Conservation (phyloP, 2,329 filamentous ascomycete species). For the Helotiales sp. region DNA sequence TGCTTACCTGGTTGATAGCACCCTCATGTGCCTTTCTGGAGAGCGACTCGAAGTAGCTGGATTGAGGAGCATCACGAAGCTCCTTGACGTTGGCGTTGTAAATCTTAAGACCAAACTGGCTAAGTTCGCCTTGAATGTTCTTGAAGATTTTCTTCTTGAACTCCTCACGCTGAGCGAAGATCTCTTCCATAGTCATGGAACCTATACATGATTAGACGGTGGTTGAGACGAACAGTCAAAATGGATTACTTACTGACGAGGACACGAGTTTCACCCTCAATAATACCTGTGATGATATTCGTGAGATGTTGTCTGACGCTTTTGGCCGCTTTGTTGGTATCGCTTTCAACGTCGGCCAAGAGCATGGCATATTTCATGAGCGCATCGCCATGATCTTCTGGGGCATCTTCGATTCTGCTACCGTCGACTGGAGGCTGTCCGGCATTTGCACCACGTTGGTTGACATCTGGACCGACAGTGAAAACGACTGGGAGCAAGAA, state of each 20-base stretch:
- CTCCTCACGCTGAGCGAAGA: conserved; percentile 70
- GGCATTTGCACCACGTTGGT: conserved; percentile 51
- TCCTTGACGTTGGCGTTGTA: conserved; percentile 81
- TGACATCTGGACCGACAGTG: conserved; percentile 81
- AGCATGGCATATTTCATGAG: conserved; percentile 84
- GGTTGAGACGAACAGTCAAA: not conserved
- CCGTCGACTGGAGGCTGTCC: conserved; percentile 39
- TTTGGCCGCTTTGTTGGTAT: conserved; percentile 47
- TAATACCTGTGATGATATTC: conserved; percentile 87
- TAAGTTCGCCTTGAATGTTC: conserved; percentile 64
- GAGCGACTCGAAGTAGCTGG: conserved; percentile 82
- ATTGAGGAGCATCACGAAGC: conserved; percentile 79
- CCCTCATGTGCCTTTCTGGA: conserved; percentile 85
- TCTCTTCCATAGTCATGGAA: conserved; percentile 69
- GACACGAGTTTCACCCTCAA: conserved; percentile 84
- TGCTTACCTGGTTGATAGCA: conserved; percentile 69
- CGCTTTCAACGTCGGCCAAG: conserved; percentile 64
- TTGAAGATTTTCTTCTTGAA: conserved; percentile 78
- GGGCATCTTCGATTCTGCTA: conserved; percentile 27
- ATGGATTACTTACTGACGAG: conserved; percentile 62
- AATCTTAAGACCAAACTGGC: conserved; percentile 79
- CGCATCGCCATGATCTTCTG: conserved; percentile 62
- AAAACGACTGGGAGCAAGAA: conserved; percentile 84
- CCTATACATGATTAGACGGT: conserved; percentile 38
- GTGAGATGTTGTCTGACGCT: conserved; percentile 66